Percentiles rank a stretch among this genome's conserved stretches.
Conservation (phyloP, 495 filamentous ascomycete genomes). For the Penicillium simplicissimum region DNA sequence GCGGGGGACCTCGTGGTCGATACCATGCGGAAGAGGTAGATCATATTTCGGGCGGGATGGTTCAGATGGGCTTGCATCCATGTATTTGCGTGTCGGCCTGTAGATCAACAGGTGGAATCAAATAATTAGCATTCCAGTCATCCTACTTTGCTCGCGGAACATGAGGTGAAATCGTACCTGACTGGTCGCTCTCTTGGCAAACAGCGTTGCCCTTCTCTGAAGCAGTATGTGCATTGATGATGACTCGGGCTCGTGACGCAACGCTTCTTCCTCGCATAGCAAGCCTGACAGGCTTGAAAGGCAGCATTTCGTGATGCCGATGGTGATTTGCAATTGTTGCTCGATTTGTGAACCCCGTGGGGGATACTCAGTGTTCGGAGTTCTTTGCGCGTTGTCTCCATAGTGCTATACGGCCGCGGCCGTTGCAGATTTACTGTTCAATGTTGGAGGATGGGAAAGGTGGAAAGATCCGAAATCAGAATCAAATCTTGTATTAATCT, state of each 20-base stretch:
- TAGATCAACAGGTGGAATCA: background rate
- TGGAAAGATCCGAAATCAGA: too few relatives aligned
- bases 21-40: conserved; percentile 7
- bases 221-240: conserved; percentile 18
- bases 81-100: background rate
- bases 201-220: conserved; percentile 14
- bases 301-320: conserved; percentile 1
- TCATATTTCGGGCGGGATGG: background rate
- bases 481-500: too few relatives aligned
- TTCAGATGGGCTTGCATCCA: background rate
- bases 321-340: background rate
- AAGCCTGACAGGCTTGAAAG: conserved; percentile 14
- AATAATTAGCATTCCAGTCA: background rate
- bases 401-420: background rate
- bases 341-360: background rate
- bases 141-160: too few relatives aligned
- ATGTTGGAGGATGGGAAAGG: too few relatives aligned
- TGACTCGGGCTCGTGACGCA: conserved; percentile 12
- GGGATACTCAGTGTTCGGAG: background rate
- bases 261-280: conserved; percentile 23
- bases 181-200: conserved; percentile 13
- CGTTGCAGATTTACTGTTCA: too few relatives aligned
- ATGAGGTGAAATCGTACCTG: conserved; percentile 16
- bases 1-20: conserved; percentile 17
- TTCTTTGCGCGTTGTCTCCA: background rate